Base-by-base conservation (phyloP, 257 asterid species). In the Fraxinus pennsylvanica region DNA sequence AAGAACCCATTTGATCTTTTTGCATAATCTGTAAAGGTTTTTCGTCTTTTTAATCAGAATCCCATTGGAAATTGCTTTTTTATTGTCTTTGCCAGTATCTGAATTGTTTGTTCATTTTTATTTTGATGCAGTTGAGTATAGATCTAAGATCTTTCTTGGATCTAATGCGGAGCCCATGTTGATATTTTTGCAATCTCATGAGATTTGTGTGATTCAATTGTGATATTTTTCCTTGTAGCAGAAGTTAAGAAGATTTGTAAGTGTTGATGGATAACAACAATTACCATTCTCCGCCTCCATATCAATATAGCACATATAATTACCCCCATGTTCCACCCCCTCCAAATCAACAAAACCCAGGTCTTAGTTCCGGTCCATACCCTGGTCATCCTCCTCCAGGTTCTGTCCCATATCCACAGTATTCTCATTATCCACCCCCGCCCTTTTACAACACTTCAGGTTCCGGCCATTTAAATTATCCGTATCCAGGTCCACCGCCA, bases 201-300 rank as follows among this genome's bases (percentile, higher is more conserved):
- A 67, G 59, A 33, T 80, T 76, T 67, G 38, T 45, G 71, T 71
- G 70, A 79, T 84, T 50, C 73, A 83, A 13, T 76, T 82, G 35
- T 54, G 75, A 76, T 85, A 61, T 68, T 50, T 66, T 9, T 66
- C 8, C 39, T 21, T 65, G 50, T 30, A 65, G 76, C 74, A 38
- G 71, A 68, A 68, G 80, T 52, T 32, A 3, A 54, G 43, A 32
- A 25, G 41, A 39, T 75, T 77, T 73, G 65, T 68, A 73, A 76
- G 71, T 45, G 75, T 5, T 43, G 68, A 96, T 96, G 99, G 96
- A 91, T 35, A 83, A 90, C 77, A 82, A 63, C 35, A 63, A 88
- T 54, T 82, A 85, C 79, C 79, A 87, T 81, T 89, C 92, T 81
- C 84, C 89, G 81, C 76, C 89, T 71, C 80, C 88, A 74, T 90